Percentiles rank a stretch among this genome's conserved stretches.
These are phyloP conservation scores for Trichophyton benhamiae DNA, from an alignment of 2,329 filamentous ascomycete genomes.

Conservation along the genomic window DNA sequence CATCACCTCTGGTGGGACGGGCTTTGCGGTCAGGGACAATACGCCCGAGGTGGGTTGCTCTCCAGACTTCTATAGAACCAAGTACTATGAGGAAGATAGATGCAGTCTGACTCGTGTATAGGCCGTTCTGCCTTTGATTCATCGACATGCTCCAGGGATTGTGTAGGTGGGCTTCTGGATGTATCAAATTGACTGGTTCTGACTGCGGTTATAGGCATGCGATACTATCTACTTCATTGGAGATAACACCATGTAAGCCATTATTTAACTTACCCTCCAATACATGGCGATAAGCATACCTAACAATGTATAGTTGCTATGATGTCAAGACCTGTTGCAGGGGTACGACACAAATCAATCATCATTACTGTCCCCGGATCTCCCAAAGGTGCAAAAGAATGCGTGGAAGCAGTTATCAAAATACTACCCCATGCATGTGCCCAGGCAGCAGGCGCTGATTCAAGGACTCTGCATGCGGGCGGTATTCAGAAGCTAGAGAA, in stretches of 20 bases:
- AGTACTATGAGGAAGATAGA: not conserved
- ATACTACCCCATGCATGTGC: conserved; percentile 90
- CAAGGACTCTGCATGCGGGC: conserved; percentile 63
- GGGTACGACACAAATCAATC: conserved; percentile 66
- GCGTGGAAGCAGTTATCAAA: conserved; percentile 75
- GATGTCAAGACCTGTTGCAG: conserved; percentile 90
- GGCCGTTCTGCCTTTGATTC: conserved; percentile 66
- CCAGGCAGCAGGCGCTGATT: conserved; percentile 74
- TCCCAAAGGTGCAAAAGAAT: conserved; percentile 89
- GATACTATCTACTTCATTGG: conserved; percentile 76
- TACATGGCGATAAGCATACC: not conserved
- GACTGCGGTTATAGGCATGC: conserved; percentile 49
- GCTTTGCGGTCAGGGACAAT: conserved; percentile 71
- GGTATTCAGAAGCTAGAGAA: conserved; percentile 73
- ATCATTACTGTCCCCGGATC: conserved; percentile 87
- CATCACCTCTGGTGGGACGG: conserved; percentile 82
- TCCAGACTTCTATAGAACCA: not conserved
- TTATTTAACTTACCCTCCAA: not conserved
- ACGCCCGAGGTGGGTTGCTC: conserved; percentile 66
- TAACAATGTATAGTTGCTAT: conserved; percentile 57
- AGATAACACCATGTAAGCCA: conserved; percentile 74
- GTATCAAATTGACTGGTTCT: not conserved
- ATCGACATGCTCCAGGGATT: conserved; percentile 76
- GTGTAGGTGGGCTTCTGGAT: conserved; percentile 41
- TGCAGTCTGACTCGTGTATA: conserved; percentile 25